These are phyloP conservation scores for Suillus americanus DNA, from an alignment of 768 basidiomycete species.

Conservation along the genomic window DNA sequence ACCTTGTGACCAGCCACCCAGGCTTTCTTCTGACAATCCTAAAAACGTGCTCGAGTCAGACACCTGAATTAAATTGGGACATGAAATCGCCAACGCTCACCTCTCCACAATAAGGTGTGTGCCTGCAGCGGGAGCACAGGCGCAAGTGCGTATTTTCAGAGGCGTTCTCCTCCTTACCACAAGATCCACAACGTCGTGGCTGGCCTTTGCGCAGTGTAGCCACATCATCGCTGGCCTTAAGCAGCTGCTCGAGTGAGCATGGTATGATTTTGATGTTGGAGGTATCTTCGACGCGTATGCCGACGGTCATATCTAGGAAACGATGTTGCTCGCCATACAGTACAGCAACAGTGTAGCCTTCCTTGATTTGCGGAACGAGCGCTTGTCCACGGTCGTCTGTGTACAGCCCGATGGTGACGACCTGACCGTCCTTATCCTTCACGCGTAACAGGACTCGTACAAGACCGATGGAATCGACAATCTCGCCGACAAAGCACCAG, in stretches of 20 bases:
- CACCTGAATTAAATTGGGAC: neutral
- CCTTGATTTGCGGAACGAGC: neutral
- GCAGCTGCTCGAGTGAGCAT: neutral
- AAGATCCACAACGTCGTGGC: neutral
- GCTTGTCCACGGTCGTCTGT: slow-evolving; percentile 14
- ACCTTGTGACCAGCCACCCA: neutral
- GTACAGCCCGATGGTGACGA: slow-evolving; percentile 25
- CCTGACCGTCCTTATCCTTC: slow-evolving; percentile 23
- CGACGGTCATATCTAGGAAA: slow-evolving; percentile 5
- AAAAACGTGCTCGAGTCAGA: neutral
- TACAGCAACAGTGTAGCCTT: slow-evolving; percentile 10
- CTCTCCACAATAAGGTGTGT: neutral
- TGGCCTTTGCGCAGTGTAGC: neutral
- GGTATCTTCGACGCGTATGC: slow-evolving; percentile 6
- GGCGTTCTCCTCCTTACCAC: neutral
- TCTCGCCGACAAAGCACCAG: slow-evolving; percentile 36
- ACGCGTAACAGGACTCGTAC: slow-evolving; percentile 25
- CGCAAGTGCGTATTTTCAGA: neutral
- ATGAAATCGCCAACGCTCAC: neutral
- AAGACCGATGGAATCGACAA: slow-evolving; percentile 18
- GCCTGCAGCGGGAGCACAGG: neutral
- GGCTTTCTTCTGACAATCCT: slow-evolving; percentile 2
- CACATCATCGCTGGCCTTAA: neutral
- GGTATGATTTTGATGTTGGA: slow-evolving; percentile 2
- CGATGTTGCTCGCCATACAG: slow-evolving; percentile 10